phyloP scores from a whole-genome alignment of 805 yeast genomes.

The Schwanniomyces yamadae region DNA sequence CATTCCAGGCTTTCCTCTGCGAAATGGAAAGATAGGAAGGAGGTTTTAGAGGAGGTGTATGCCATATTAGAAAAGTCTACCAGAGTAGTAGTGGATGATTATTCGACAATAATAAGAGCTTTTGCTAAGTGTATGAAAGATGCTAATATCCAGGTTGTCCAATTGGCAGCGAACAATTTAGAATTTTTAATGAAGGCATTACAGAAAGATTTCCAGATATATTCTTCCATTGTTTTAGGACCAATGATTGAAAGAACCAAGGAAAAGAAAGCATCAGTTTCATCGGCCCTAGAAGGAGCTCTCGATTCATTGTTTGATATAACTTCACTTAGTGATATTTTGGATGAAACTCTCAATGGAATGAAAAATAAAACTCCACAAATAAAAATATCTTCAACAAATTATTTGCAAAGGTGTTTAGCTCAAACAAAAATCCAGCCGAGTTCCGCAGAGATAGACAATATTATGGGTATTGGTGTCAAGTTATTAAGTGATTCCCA shows the following conservation, averaged over 20 bases:
- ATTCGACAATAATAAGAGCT: slow-evolving; percentile 56
- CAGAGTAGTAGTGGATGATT: slow-evolving; percentile 62
- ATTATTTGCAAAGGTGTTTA: slow-evolving; percentile 63
- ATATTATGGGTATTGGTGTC: slow-evolving; percentile 52
- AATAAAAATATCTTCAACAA: slow-evolving; percentile 68
- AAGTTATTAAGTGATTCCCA: slow-evolving; percentile 79
- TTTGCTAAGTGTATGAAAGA: slow-evolving; percentile 79
- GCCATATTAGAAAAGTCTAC: slow-evolving; percentile 52
- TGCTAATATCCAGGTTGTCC: slow-evolving; percentile 85
- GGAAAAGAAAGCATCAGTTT: slow-evolving; percentile 79
- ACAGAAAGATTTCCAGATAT: slow-evolving; percentile 52
- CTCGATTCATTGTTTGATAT: slow-evolving; percentile 60
- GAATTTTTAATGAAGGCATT: slow-evolving; percentile 66
- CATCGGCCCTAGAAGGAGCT: slow-evolving; percentile 66
- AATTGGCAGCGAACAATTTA: slow-evolving; percentile 68
- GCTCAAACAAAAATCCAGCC: slow-evolving; percentile 51
- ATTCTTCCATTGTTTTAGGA: slow-evolving; percentile 50
- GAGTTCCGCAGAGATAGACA: slow-evolving; percentile 50
- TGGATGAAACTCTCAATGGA: slow-evolving; percentile 58
- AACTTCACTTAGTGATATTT: slow-evolving; percentile 51
- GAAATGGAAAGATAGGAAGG: slow-evolving; percentile 93
- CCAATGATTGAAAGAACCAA: slow-evolving; percentile 80
- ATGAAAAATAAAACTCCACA: slow-evolving; percentile 82
- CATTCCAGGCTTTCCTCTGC: slow-evolving; percentile 52
- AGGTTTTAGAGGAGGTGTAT: slow-evolving; percentile 65